Conservation (phyloP, 2,329 filamentous ascomycete species). For the Penicillium sp. region DNA sequence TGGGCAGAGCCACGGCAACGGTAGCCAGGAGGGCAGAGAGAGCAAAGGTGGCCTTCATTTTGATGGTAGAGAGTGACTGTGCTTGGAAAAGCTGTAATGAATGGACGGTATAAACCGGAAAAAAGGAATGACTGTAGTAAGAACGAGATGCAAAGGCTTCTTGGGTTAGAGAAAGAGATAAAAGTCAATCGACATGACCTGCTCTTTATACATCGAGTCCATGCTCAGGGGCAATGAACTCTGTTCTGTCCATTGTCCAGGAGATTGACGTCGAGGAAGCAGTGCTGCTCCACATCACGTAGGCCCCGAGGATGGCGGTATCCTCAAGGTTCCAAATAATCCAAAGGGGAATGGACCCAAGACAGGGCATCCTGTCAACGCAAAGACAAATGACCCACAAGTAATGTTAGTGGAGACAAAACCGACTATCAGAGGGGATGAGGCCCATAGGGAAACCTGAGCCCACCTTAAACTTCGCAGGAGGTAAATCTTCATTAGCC, state of each 20-base stretch:
- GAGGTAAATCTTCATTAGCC: conserved; percentile 22
- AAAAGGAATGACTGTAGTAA: conserved; percentile 20
- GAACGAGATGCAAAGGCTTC: conserved; percentile 14
- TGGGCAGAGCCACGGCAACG: conserved; percentile 18
- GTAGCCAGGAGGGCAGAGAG: conserved; percentile 21
- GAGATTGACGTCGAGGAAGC: conserved; percentile 7
- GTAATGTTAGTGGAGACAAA: conserved; percentile 2
- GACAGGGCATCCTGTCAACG: conserved; percentile 4
- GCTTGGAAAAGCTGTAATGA: conserved; percentile 19
- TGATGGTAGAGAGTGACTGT: conserved; percentile 19
- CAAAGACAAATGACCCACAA: conserved; percentile 5
- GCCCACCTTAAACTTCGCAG: conserved; percentile 16
- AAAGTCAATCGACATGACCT: conserved; percentile 8
- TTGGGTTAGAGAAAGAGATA: conserved; percentile 7
- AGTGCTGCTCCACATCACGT: conserved; percentile 10
- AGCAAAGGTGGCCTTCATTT: conserved; percentile 23
- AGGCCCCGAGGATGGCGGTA: not conserved
- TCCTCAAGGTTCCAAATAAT: not conserved
- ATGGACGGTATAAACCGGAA: conserved; percentile 22
- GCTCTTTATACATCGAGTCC: conserved; percentile 15
- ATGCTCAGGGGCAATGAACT: conserved; percentile 4
- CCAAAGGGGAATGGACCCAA: conserved; percentile 5
- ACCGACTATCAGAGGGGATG: conserved; percentile 1
- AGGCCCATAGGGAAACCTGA: not conserved
- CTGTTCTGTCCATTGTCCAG: not conserved